phyloP scores from a whole-genome alignment of 108 stramenopile species.

The Nitzschia sp. region DNA sequence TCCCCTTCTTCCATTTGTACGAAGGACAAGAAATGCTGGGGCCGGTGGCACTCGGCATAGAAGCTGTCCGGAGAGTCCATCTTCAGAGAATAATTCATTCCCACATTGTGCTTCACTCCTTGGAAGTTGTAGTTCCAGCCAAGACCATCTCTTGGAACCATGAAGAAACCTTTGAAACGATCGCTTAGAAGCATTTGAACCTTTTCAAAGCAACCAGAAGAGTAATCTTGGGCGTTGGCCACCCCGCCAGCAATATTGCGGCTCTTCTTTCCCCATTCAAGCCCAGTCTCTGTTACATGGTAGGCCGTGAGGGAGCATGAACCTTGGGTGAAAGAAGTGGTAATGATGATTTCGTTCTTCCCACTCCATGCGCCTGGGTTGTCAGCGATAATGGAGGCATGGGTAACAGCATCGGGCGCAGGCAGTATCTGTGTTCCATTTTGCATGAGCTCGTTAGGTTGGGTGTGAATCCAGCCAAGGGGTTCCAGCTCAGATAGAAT shows the following conservation, averaged over 20 bases:
- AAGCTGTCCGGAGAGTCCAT: slow-evolving; percentile 90
- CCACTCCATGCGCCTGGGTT: slow-evolving; percentile 88
- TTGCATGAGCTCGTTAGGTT: slow-evolving; percentile 97
- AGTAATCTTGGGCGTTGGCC: slow-evolving; percentile 90
- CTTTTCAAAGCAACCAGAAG: slow-evolving; percentile 94
- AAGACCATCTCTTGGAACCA: slow-evolving; percentile 92
- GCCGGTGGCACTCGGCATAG: slow-evolving; percentile 96
- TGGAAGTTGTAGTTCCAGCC: slow-evolving; percentile 99
- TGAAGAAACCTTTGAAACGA: slow-evolving; percentile 97
- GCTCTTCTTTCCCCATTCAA: slow-evolving; percentile 97
- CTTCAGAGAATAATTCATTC: slow-evolving; percentile 92
- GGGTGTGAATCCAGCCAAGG: slow-evolving; percentile 99
- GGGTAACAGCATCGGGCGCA: slow-evolving; percentile 91
- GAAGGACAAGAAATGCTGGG: slow-evolving; percentile 98
- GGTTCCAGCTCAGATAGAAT: slow-evolving; percentile 94
- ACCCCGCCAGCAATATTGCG: slow-evolving; percentile 85
- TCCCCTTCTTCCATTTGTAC: slow-evolving; percentile 93
- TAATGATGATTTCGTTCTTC: slow-evolving; percentile 93
- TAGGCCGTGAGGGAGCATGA: slow-evolving; percentile 98
- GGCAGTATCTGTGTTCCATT: slow-evolving; percentile 89
- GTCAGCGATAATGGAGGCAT: slow-evolving; percentile 87
- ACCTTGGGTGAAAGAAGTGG: slow-evolving; percentile 97
- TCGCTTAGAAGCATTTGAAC: slow-evolving; percentile 98
- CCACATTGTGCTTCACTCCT: slow-evolving; percentile 92
- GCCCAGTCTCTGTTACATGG: slow-evolving; percentile 89